Evolutionary conservation across 305 asterid genomes (phyloP), one percentile per base, ranked within the genome.

Genomic region (Plantago coronopus): DNA sequence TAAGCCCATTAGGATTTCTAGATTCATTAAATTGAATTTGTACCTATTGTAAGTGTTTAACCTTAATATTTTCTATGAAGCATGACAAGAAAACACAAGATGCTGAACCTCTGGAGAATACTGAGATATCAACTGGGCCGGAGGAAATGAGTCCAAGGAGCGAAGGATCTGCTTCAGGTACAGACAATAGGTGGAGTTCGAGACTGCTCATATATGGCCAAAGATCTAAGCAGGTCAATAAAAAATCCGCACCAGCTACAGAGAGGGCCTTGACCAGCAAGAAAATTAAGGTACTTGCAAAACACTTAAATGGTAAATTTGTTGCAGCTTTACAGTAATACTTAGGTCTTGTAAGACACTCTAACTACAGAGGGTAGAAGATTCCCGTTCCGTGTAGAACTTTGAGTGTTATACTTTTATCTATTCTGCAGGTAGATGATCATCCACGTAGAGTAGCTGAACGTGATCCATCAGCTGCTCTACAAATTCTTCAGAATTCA

Each of bases 191-290:
- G 72, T 63, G 53, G 22, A 10, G 53, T 54, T 64, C 81, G 2
- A 63, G 77, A 25, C 61, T 81, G 48, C 71, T 81, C 59, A 86
- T 82, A 68, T 86, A 77, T 67, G 48, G 65, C 62, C 74, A 87
- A 71, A 78, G 91, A 73, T 69, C 71, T 65, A 83, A 83, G 78
- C 75, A 71, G 53, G 76, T 64, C 12, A 76, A 57, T 64, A 74
- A 66, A 60, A 53, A 21, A 2, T 14, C 18, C 13, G 57, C 65
- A 62, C 63, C 50, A 42, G 60, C 58, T 51, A 46, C 17, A 59
- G 76, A 54, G 45, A 42, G 59, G 46, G 45, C 68, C 62, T 23
- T 62, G 66, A 40, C 21, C 18, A 57, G 57, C 48, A 27, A 25
- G 59, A 70, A 61, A 54, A 62, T 69, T 57, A 69, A 72, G 40